Evolutionary conservation across 108 stramenopile genomes (phyloP).

Genomic region (Nitzschia putrida): DNA sequence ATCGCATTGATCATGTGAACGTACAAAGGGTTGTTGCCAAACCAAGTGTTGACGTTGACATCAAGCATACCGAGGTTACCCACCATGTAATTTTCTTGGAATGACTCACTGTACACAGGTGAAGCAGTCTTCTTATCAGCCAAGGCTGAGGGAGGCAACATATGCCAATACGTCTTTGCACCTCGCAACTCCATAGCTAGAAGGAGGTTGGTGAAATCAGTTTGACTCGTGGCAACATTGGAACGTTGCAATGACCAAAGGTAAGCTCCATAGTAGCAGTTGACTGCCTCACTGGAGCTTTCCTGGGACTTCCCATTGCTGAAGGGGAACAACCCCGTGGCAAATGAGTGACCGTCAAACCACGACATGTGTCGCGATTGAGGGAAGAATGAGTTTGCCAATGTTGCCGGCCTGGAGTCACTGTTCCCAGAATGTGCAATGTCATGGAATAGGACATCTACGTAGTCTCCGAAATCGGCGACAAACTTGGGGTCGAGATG

Average conservation of each 20-base stretch:
- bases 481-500: conserved; percentile 62
- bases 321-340: conserved; percentile 83
- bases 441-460: conserved; percentile 78
- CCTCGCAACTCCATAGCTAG: conserved; percentile 86
- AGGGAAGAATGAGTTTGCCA: conserved; percentile 64
- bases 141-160: conserved; percentile 52
- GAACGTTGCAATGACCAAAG: conserved; percentile 83
- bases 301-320: conserved; percentile 96
- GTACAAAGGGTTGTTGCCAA: conserved; percentile 71
- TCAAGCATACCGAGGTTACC: conserved; percentile 90
- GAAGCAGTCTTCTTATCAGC: conserved; percentile 6
- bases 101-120: conserved; percentile 35
- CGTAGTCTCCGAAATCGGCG: conserved; percentile 55
- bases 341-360: conserved; percentile 90
- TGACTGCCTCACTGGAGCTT: conserved; percentile 94
- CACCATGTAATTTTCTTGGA: conserved; percentile 82
- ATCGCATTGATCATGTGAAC: conserved; percentile 88
- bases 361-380: conserved; percentile 79
- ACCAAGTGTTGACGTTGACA: conserved; percentile 77
- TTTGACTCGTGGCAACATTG: conserved; percentile 42
- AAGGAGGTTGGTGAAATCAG: conserved; percentile 73
- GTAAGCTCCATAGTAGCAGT: conserved; percentile 94
- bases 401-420: conserved; percentile 32
- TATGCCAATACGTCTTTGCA: conserved; percentile 90
- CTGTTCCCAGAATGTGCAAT: conserved; percentile 68